Conservation (phyloP, 2,329 filamentous ascomycete species). For the Clonostachys chloroleuca region DNA sequence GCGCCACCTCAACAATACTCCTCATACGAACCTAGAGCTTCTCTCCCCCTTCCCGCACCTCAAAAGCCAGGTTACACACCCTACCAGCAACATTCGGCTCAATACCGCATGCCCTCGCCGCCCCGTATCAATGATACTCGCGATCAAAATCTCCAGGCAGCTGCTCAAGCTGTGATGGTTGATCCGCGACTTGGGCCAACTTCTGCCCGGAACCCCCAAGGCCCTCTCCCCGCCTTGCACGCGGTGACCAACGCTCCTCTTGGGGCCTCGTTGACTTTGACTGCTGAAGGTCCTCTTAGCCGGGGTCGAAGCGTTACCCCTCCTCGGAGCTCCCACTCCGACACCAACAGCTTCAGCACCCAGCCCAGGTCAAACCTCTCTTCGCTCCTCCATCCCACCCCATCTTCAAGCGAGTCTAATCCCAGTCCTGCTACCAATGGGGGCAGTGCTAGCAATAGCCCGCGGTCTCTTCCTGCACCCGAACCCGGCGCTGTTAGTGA, state of each 20-base stretch:
- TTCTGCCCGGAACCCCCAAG: constrained; percentile 30
- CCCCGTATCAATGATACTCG: constrained; percentile 30
- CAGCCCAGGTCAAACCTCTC: constrained; percentile 40
- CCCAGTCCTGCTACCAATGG: constrained; percentile 25
- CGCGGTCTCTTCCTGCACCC: constrained; percentile 10
- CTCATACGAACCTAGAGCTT: constrained; percentile 16
- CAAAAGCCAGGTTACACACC: constrained; percentile 21
- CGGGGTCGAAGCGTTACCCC: constrained; percentile 44
- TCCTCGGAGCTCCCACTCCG: constrained; percentile 32
- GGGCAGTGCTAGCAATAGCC: constrained; percentile 36
- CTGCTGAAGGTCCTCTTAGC: constrained; percentile 34
- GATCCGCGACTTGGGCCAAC: constrained; percentile 27
- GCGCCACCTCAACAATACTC: constrained; percentile 13
- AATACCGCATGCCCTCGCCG: constrained; percentile 24
- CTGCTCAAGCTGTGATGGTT: constrained; percentile 34
- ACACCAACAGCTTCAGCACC: constrained; percentile 13
- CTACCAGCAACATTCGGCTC: constrained; percentile 22
- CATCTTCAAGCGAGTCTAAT: constrained; percentile 37
- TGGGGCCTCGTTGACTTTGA: constrained; percentile 15
- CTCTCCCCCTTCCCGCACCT: constrained; percentile 28
- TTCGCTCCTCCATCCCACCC: constrained; percentile 42
- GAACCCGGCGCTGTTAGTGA: constrained; percentile 47
- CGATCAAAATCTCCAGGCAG: constrained; percentile 35
- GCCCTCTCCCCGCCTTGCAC: constrained; percentile 36
- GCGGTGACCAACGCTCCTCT: constrained; percentile 20